A percentile compares a stretch with the other conserved stretches of the same genome.
Evolutionary conservation across 768 basidiomycete species (phyloP).

Genomic region (Auricularia sp.): DNA sequence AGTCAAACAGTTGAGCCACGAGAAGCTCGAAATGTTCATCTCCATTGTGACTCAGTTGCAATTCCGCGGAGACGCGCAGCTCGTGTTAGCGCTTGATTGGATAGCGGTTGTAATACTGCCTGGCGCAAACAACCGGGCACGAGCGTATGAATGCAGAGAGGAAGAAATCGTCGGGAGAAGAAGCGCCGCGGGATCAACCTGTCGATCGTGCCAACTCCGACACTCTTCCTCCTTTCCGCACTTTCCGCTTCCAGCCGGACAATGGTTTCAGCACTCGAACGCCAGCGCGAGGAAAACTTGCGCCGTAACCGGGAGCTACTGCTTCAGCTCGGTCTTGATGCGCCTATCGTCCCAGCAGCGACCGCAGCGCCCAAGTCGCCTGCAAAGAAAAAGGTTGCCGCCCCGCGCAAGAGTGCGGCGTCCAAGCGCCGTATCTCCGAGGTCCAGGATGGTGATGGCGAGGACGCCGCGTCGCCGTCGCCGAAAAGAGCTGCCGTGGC

Average conservation of each 20-base stretch:
- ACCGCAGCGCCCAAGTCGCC: background rate
- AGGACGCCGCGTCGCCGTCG: background rate
- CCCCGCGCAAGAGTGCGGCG: background rate
- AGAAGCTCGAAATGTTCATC: too few species aligned
- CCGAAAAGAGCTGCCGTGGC: constrained; percentile 3
- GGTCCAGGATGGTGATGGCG: constrained; percentile 1
- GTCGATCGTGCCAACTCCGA: background rate
- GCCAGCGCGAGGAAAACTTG: constrained; percentile 2
- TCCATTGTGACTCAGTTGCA: too few species aligned
- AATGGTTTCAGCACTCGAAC: background rate
- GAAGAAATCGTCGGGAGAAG: too few species aligned
- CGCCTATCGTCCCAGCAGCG: background rate
- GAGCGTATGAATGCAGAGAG: too few species aligned
- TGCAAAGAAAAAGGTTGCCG: background rate
- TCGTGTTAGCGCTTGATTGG: too few species aligned
- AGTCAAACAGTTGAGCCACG: too few species aligned
- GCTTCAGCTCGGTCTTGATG: constrained; percentile 2
- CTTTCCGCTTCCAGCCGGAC: background rate
- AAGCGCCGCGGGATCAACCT: background rate
- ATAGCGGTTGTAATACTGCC: too few species aligned
- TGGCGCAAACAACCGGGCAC: too few species aligned
- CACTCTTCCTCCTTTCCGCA: background rate
- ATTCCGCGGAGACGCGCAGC: too few species aligned
- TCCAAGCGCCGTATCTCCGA: constrained; percentile 1
- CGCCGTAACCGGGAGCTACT: constrained; percentile 3